These are phyloP conservation scores for Ceratobasidium sp. DNA, from an alignment of 1,284 basidiomycete genomes.

Conservation along the genomic window DNA sequence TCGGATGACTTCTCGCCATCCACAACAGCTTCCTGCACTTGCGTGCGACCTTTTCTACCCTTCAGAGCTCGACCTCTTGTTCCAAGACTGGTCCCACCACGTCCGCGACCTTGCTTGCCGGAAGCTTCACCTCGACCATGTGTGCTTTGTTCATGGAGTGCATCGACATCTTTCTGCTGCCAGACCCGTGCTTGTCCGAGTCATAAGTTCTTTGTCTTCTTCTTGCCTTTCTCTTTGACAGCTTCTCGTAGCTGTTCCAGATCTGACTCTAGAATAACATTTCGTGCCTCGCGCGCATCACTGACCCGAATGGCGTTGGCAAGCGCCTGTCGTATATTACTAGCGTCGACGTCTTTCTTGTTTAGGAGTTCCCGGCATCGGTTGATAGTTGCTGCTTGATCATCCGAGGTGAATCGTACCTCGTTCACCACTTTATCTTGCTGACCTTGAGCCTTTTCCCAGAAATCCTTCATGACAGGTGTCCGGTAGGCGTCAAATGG, in stretches of 20 bases:
- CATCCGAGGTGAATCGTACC: not conserved
- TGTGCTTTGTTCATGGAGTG: not conserved
- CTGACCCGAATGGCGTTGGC: not conserved
- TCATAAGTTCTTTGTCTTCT: not conserved
- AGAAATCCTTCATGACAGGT: slow-evolving; percentile 12
- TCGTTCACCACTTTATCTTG: not conserved
- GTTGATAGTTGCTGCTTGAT: not conserved
- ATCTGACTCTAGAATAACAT: not conserved
- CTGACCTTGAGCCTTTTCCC: not conserved
- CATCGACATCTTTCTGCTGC: not conserved
- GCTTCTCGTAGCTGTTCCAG: not conserved
- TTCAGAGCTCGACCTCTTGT: too few relatives aligned
- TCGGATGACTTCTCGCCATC: not conserved
- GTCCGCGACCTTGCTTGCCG: not conserved
- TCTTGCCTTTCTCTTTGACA: not conserved
- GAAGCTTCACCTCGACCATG: not conserved
- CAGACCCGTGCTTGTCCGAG: not conserved
- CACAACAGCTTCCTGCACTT: not conserved
- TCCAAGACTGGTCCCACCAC: not conserved
- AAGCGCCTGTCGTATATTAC: not conserved
- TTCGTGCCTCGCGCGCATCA: not conserved
- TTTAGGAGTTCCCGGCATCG: not conserved
- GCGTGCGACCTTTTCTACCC: not conserved
- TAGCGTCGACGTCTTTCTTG: not conserved
- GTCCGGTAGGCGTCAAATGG: slow-evolving; percentile 47